phyloP scores from a whole-genome alignment of 305 asterid species.

The Fraxinus nigra region DNA sequence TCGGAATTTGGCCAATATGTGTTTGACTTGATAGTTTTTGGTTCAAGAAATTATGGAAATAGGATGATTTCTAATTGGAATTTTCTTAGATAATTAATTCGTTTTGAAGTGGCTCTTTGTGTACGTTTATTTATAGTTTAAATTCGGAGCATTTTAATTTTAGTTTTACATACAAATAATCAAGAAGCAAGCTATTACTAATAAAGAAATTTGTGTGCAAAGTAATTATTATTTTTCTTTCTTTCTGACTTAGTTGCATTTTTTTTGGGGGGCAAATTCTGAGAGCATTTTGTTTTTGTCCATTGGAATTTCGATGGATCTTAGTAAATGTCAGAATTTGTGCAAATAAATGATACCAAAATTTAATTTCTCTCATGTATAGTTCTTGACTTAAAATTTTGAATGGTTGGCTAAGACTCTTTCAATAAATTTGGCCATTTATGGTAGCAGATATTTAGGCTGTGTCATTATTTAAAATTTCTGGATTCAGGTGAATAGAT shows the following conservation, averaged over 20 bases:
- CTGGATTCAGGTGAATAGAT: neutral
- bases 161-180: neutral
- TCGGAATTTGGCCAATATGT: neutral
- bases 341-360: neutral
- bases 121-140: neutral
- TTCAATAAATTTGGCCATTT: neutral
- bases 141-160: neutral
- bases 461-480: neutral
- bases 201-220: neutral
- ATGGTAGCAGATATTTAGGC: neutral
- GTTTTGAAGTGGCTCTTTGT: neutral
- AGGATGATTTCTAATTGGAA: neutral
- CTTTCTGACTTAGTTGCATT: neutral
- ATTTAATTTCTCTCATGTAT: neutral
- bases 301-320: neutral
- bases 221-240: neutral
- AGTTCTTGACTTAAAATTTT: neutral
- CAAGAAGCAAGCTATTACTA: neutral
- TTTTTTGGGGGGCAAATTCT: neutral
- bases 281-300: neutral
- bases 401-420: neutral
- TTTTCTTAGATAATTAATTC: neutral
- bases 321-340: neutral
- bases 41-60: neutral
- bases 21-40: conserved; percentile 6